These are phyloP conservation scores for Choanephora cucurbitarum DNA, from an alignment of 371 early-diverging fungal species.

Conservation along the genomic window DNA sequence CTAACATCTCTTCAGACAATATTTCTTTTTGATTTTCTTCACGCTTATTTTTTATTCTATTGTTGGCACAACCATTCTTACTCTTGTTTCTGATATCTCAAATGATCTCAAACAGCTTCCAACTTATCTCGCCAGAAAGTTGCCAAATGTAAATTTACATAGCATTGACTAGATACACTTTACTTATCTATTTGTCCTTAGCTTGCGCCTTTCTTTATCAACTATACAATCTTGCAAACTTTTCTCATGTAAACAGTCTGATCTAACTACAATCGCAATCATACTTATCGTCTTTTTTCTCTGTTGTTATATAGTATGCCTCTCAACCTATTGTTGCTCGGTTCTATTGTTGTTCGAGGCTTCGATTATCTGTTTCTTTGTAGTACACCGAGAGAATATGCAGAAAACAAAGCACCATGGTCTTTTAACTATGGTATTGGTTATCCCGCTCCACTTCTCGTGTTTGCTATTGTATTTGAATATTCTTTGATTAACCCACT, in stretches of 20 bases:
- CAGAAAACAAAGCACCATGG: slow-evolving; percentile 59
- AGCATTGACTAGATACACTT: background rate
- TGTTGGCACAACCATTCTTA: slow-evolving; percentile 66
- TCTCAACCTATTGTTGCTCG: slow-evolving; percentile 67
- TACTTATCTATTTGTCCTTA: slow-evolving; percentile 14
- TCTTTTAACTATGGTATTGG: slow-evolving; percentile 63
- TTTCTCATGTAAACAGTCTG: slow-evolving; percentile 47
- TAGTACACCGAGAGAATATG: slow-evolving; percentile 74
- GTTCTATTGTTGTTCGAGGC: slow-evolving; percentile 43
- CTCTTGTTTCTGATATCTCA: slow-evolving; percentile 57
- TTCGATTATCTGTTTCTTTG: slow-evolving; percentile 51
- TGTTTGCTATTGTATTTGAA: slow-evolving; percentile 84
- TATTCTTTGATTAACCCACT: slow-evolving; percentile 90
- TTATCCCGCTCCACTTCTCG: slow-evolving; percentile 69
- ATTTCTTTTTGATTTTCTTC: slow-evolving; percentile 87
- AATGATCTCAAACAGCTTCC: slow-evolving; percentile 61
- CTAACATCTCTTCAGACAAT: slow-evolving; percentile 59
- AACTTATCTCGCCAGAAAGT: slow-evolving; percentile 57
- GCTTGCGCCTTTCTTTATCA: slow-evolving; percentile 82
- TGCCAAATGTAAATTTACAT: slow-evolving; percentile 49
- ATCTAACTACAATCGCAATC: background rate
- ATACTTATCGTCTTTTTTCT: no score
- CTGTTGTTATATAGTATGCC: slow-evolving; percentile 43
- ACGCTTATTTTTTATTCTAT: slow-evolving; percentile 85
- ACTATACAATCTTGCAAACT: slow-evolving; percentile 70